Conservation (phyloP, 116 monocot species). For the Posidonia oceanica region DNA sequence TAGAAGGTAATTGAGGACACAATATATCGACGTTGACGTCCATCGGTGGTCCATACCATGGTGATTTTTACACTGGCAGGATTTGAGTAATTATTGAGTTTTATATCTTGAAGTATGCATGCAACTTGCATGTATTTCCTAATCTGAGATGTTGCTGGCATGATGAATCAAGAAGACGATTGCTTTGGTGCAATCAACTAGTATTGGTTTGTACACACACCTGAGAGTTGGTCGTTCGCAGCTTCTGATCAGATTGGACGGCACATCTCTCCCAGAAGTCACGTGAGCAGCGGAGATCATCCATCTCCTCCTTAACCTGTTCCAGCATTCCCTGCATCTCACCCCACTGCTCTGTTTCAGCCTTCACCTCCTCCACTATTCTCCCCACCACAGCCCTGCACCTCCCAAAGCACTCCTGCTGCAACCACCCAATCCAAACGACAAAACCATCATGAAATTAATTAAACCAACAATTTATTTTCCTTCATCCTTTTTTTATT, state of each 20-base stretch:
- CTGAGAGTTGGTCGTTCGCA: slow-evolving; percentile 30
- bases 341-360: slow-evolving; percentile 64
- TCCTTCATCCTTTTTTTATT: not conserved
- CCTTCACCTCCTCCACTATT: slow-evolving; percentile 54
- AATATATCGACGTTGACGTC: not conserved
- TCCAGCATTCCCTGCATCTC: slow-evolving; percentile 77
- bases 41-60: no score
- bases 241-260: slow-evolving; percentile 30
- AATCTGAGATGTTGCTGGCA: no score
- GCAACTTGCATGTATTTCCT: no score
- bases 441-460: not conserved
- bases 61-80: no score
- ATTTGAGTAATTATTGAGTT: no score
- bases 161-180: no score
- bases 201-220: not conserved
- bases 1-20: no score
- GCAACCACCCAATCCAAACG: not conserved
- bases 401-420: slow-evolving; percentile 26
- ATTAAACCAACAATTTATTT: no score
- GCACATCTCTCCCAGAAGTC: slow-evolving; percentile 75
- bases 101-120: no score
- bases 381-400: slow-evolving; percentile 60
- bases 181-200: no score
- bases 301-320: slow-evolving; percentile 68
- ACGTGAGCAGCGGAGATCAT: slow-evolving; percentile 47